Evolutionary conservation across 441 rosid genomes (phyloP).

Genomic region (Gossypium lobatum): DNA sequence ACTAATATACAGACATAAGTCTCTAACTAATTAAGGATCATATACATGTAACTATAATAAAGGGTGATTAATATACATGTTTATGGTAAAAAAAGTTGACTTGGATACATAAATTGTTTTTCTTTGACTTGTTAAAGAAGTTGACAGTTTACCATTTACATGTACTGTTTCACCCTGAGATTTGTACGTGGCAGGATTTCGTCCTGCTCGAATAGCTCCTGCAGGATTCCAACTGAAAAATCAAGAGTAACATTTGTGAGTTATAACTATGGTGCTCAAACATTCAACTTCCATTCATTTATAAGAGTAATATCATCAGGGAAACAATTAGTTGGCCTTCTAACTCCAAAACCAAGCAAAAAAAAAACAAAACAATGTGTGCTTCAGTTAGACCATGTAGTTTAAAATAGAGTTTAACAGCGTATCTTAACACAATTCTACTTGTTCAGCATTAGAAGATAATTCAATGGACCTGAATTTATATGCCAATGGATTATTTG

Average conservation of each 20-base stretch:
- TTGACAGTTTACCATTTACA: constrained; percentile 53
- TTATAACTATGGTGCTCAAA: not conserved
- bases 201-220: constrained; percentile 76
- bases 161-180: constrained; percentile 44
- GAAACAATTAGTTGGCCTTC: not conserved
- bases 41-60: too few relatives aligned
- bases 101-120: not conserved
- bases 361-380: not conserved
- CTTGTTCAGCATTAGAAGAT: not conserved
- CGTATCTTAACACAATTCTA: not conserved
- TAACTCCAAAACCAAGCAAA: not conserved
- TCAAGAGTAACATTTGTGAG: not conserved
- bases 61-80: not conserved
- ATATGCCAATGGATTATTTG: constrained; percentile 84
- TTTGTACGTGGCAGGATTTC: constrained; percentile 73
- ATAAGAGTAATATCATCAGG: not conserved
- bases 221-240: constrained; percentile 89
- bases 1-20: too few relatives aligned
- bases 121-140: not conserved
- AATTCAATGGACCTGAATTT: constrained; percentile 66
- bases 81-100: not conserved
- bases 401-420: not conserved
- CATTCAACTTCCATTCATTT: not conserved
- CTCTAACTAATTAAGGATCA: too few relatives aligned
- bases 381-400: not conserved